A percentile compares a stretch with the other conserved stretches of the same genome.
phyloP scores from a whole-genome alignment of 805 yeast genomes.

The Candida xiaguanensis region DNA sequence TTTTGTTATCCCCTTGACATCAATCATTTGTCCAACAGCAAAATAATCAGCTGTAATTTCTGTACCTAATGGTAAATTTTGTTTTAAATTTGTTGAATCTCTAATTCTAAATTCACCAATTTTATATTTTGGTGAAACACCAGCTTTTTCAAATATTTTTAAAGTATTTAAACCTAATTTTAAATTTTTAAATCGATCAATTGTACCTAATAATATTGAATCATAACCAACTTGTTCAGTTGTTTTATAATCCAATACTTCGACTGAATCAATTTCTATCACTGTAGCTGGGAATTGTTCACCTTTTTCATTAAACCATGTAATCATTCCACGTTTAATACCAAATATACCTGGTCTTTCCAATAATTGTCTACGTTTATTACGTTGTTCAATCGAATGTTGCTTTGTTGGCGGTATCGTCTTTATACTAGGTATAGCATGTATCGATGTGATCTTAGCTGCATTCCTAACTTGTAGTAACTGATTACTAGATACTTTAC shows the following conservation, averaged over 20 bases:
- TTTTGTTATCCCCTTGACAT: conserved; percentile 71
- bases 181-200: conserved; percentile 59
- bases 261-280: conserved; percentile 81
- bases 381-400: conserved; percentile 67
- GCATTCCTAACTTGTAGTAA: conserved; percentile 22
- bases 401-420: conserved; percentile 50
- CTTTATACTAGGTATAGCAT: conserved; percentile 46
- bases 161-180: conserved; percentile 42
- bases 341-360: conserved; percentile 82
- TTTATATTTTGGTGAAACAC: conserved; percentile 77
- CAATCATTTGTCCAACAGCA: conserved; percentile 78
- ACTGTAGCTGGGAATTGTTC: conserved; percentile 78
- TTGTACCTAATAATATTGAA: conserved; percentile 86
- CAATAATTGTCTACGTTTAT: conserved; percentile 68
- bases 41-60: conserved; percentile 81
- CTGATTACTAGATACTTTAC: background rate
- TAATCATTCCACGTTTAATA: conserved; percentile 84
- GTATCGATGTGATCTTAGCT: conserved; percentile 48
- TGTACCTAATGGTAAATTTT: conserved; percentile 63
- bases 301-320: conserved; percentile 73
- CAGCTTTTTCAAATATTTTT: conserved; percentile 74
- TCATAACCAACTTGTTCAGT: conserved; percentile 70
- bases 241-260: conserved; percentile 74
- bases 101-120: conserved; percentile 79
- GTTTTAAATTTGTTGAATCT: conserved; percentile 50